phyloP scores from a whole-genome alignment of 257 asterid genomes.

The Thymus quinquecostatus region DNA sequence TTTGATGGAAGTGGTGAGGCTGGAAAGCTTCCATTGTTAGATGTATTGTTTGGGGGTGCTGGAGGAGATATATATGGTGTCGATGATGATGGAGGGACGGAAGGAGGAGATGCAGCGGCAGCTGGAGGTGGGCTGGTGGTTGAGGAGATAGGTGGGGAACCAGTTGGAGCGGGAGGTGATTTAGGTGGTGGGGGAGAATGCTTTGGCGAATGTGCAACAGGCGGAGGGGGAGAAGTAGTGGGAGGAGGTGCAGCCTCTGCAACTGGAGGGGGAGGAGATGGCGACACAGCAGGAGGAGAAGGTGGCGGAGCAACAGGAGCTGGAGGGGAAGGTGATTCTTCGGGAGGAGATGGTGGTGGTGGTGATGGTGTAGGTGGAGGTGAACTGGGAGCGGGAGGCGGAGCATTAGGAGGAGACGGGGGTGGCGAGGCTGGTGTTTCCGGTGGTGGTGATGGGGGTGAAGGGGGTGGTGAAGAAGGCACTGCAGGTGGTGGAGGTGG shows the following conservation, averaged over 20 bases:
- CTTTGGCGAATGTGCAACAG: slow-evolving; percentile 44
- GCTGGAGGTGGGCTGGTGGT: slow-evolving; percentile 40
- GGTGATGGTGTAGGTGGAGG: slow-evolving; percentile 47
- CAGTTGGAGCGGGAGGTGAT: slow-evolving; percentile 47
- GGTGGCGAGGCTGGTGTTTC: slow-evolving; percentile 27
- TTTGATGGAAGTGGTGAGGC: slow-evolving; percentile 42
- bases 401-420: slow-evolving; percentile 40
- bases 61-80: slow-evolving; percentile 55
- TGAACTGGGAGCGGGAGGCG: slow-evolving; percentile 38
- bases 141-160: slow-evolving; percentile 45
- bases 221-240: slow-evolving; percentile 50
- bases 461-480: slow-evolving; percentile 35
- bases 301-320: slow-evolving; percentile 49
- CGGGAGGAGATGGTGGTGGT: slow-evolving; percentile 38
- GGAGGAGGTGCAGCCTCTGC: slow-evolving; percentile 50
- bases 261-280: slow-evolving; percentile 48
- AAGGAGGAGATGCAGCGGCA: slow-evolving; percentile 40
- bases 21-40: slow-evolving; percentile 36
- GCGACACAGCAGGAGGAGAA: slow-evolving; percentile 44
- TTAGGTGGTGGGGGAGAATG: slow-evolving; percentile 53
- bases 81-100: slow-evolving; percentile 28
- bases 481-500: slow-evolving; percentile 45
- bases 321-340: slow-evolving; percentile 41
- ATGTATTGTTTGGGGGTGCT: slow-evolving; percentile 42
- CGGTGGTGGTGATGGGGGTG: slow-evolving; percentile 35